A percentile compares a stretch with the other conserved stretches of the same genome.
Conservation (phyloP, 2,329 filamentous ascomycete genomes). For the Diaporthe destruens region DNA sequence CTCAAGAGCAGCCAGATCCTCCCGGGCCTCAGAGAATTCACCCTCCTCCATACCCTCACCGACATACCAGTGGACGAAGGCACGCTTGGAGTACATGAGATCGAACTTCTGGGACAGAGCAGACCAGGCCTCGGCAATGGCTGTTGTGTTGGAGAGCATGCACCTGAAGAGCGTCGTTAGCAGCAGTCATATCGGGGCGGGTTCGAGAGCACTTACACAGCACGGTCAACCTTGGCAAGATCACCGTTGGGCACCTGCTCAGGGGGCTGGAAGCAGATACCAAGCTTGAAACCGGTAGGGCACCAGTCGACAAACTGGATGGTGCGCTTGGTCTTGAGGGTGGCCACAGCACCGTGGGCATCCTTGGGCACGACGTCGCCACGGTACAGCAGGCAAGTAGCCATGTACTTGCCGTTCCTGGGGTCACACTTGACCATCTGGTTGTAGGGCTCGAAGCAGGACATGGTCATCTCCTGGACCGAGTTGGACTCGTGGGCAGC, state of each 20-base stretch:
- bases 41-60: conserved; percentile 99
- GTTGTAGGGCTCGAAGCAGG: conserved; percentile 99
- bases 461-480: conserved; percentile 97
- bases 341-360: conserved; percentile 90
- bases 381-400: conserved; percentile 96
- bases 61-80: conserved; percentile 99
- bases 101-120: conserved; percentile 98
- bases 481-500: conserved; percentile 98
- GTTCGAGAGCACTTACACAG: conserved; percentile 80
- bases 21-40: conserved; percentile 98
- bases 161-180: conserved; percentile 65
- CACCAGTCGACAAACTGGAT: conserved; percentile 99
- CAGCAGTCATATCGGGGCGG: not conserved
- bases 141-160: conserved; percentile 99
- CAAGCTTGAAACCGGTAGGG: conserved; percentile 99
- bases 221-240: conserved; percentile 96
- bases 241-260: conserved; percentile 97
- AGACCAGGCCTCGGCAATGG: conserved; percentile 98
- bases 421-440: conserved; percentile 99
- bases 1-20: conserved; percentile 97
- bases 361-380: conserved; percentile 98
- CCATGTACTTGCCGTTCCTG: conserved; percentile 99
- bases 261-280: conserved; percentile 99
- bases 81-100: conserved; percentile 99
- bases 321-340: conserved; percentile 98